Percentiles rank a stretch among this genome's conserved stretches.
phyloP scores from a whole-genome alignment of 768 basidiomycete species.

The Lactifluus echinatus region DNA sequence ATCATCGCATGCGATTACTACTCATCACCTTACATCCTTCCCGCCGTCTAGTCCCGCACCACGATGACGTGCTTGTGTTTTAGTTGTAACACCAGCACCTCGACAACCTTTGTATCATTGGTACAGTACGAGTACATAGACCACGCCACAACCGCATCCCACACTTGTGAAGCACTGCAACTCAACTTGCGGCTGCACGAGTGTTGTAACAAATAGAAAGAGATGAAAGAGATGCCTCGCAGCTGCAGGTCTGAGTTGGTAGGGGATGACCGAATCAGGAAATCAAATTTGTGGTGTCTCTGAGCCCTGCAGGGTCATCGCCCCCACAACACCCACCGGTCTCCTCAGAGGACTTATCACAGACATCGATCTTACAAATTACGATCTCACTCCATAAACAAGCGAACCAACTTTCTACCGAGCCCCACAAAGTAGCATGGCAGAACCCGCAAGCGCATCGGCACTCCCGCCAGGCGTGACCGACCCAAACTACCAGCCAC shows the following conservation, averaged over 20 bases:
- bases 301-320: not conserved
- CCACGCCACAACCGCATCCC: conserved; percentile 5
- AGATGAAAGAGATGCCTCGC: not conserved
- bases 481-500: conserved; percentile 55
- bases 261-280: not conserved
- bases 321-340: not conserved
- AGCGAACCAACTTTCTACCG: not conserved
- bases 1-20: not conserved
- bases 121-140: conserved; percentile 11
- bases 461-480: conserved; percentile 51
- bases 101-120: not conserved
- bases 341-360: not conserved
- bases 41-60: conserved; percentile 1
- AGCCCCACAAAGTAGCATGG: not conserved
- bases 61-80: conserved; percentile 1
- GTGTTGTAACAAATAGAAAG: conserved; percentile 11
- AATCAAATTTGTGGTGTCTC: not conserved
- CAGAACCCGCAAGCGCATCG: conserved; percentile 38
- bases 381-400: not conserved
- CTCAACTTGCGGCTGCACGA: conserved; percentile 28
- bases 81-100: not conserved
- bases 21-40: not conserved
- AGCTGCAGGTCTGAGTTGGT: not conserved
- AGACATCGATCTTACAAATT: not conserved
- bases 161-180: conserved; percentile 22